phyloP scores from a whole-genome alignment of 2,329 filamentous ascomycete species.

The Colletotrichum eleusines region DNA sequence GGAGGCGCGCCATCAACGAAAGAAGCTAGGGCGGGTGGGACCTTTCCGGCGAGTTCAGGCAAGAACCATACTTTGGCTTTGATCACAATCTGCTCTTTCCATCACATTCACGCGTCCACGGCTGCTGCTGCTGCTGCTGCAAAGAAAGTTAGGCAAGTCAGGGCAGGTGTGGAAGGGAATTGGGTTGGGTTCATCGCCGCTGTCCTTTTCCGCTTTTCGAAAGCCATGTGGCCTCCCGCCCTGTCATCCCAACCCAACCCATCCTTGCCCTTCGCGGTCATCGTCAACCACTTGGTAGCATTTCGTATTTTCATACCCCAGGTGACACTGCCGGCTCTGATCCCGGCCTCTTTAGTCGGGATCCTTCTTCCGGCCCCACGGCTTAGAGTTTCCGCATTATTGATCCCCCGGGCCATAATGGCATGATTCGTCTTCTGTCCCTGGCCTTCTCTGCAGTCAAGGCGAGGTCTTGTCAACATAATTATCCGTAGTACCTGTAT shows the following conservation, averaged over 20 bases:
- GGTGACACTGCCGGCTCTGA: background rate
- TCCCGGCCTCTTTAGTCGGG: too few species aligned
- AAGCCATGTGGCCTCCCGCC: slow-evolving; percentile 32
- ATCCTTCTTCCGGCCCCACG: slow-evolving; percentile 27
- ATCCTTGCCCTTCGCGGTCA: too few species aligned
- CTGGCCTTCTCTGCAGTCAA: background rate
- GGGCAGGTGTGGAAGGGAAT: background rate
- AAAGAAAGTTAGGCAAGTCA: background rate
- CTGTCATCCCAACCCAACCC: slow-evolving; percentile 17
- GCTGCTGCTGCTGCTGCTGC: too few species aligned
- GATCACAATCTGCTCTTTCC: slow-evolving; percentile 7
- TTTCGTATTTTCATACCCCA: slow-evolving; percentile 6
- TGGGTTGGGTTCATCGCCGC: background rate
- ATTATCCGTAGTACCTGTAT: background rate
- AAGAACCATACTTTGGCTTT: slow-evolving; percentile 23
- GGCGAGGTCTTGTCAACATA: background rate
- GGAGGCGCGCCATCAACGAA: slow-evolving; percentile 21
- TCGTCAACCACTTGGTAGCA: background rate
- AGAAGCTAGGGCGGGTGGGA: slow-evolving; percentile 27
- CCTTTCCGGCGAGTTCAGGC: slow-evolving; percentile 25
- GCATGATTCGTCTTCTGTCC: background rate
- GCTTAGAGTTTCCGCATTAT: slow-evolving; percentile 29
- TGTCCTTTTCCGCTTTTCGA: slow-evolving; percentile 6
- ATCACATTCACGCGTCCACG: background rate
- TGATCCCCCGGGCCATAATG: slow-evolving; percentile 15